Conservation (phyloP, 441 rosid genomes). For the Erodium texanum region DNA sequence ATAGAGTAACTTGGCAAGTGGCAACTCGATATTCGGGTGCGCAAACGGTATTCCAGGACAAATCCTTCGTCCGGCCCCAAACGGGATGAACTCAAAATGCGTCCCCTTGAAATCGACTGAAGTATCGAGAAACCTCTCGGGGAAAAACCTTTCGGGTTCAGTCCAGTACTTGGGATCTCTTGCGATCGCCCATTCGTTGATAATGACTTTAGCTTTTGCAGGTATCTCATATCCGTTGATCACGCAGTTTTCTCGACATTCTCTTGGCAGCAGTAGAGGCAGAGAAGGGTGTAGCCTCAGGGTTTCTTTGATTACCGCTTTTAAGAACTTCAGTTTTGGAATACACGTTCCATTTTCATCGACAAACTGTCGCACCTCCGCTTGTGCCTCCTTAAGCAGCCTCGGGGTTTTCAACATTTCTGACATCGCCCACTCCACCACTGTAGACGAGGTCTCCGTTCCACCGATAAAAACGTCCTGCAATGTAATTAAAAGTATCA, state of each 20-base stretch:
- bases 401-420: no score
- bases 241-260: background rate
- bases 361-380: no score
- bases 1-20: background rate
- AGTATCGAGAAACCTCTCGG: background rate
- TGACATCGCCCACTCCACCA: no score
- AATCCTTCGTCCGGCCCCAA: conserved; percentile 6
- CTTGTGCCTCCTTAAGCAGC: no score
- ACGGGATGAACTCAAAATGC: background rate
- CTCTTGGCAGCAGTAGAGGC: background rate
- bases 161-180: background rate
- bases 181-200: background rate
- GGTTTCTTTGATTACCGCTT: conserved; percentile 5
- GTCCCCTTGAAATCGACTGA: background rate
- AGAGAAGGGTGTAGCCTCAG: background rate
- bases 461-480: no score
- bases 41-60: background rate
- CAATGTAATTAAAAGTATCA: no score
- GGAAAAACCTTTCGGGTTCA: background rate
- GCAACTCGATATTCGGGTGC: background rate
- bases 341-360: background rate
- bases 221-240: background rate
- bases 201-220: background rate
- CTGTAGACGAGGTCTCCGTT: no score
- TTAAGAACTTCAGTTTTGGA: background rate